Conservation (phyloP, 2,329 filamentous ascomycete genomes). For the Apiospora kogelbergensis region DNA sequence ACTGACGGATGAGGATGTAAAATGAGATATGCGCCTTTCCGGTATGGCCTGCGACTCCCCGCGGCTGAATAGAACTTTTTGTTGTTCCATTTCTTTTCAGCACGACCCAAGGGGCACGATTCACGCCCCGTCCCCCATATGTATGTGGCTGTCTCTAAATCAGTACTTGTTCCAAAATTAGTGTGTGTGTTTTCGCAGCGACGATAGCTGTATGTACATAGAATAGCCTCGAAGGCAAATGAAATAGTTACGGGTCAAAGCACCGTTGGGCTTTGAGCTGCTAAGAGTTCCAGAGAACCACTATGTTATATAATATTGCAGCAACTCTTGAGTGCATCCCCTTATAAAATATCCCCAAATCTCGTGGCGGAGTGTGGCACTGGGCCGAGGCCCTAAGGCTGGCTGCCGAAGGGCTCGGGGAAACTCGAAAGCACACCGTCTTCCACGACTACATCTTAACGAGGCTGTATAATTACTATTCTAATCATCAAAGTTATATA, state of each 20-base stretch:
- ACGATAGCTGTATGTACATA: not conserved
- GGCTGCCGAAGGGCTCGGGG: not conserved
- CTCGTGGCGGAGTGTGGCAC: not conserved
- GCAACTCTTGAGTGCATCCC: not conserved
- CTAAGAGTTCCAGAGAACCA: not conserved
- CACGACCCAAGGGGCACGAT: not conserved
- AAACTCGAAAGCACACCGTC: not conserved
- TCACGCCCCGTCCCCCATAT: not conserved
- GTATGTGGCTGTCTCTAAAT: not conserved
- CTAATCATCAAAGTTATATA: not conserved
- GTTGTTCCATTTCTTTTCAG: not conserved
- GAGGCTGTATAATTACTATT: not conserved
- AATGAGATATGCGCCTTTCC: constrained; percentile 2
- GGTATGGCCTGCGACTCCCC: constrained; percentile 4
- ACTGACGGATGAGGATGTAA: not conserved
- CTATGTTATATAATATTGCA: no score
- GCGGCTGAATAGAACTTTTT: not conserved
- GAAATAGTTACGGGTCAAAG: not conserved
- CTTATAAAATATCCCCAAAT: not conserved
- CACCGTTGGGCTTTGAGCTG: not conserved
- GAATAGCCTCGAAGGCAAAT: not conserved
- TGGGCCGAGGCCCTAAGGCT: not conserved
- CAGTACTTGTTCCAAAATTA: not conserved
- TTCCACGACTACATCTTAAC: not conserved
- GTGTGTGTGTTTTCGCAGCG: not conserved